These are phyloP conservation scores for Cladosporium sp. DNA, from an alignment of 2,329 filamentous ascomycete genomes.

Conservation along the genomic window DNA sequence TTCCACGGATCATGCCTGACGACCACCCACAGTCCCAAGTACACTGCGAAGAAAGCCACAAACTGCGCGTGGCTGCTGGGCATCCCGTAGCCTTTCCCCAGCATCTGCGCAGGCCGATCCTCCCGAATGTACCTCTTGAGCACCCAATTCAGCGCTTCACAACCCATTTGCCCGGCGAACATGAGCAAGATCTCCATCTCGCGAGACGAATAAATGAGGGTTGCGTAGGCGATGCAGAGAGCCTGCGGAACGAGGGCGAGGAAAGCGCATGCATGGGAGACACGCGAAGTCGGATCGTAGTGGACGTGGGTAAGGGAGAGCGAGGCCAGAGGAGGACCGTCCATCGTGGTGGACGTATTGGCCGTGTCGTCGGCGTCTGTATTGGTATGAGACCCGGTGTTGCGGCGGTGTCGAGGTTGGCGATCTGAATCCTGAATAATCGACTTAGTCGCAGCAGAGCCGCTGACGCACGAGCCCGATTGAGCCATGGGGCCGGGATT, in stretches of 20 bases:
- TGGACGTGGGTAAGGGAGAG: slow-evolving; percentile 93
- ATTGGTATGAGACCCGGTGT: not conserved
- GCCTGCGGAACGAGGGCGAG: slow-evolving; percentile 91
- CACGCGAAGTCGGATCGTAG: slow-evolving; percentile 82
- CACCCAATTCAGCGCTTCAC: slow-evolving; percentile 84
- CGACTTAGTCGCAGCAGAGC: not conserved
- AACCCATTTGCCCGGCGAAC: slow-evolving; percentile 85
- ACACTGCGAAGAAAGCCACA: slow-evolving; percentile 83
- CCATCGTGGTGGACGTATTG: slow-evolving; percentile 32
- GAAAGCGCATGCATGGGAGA: slow-evolving; percentile 88
- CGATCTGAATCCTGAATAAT: not conserved
- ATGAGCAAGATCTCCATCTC: slow-evolving; percentile 85
- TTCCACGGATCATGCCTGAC: slow-evolving; percentile 62
- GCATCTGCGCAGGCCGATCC: slow-evolving; percentile 74
- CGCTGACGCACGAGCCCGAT: not conserved
- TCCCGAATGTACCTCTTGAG: slow-evolving; percentile 91
- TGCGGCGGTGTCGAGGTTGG: not conserved
- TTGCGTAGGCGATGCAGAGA: slow-evolving; percentile 83
- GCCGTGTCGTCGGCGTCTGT: slow-evolving; percentile 4
- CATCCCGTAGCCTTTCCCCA: slow-evolving; percentile 96
- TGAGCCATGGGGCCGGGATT: no score
- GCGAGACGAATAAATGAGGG: slow-evolving; percentile 83
- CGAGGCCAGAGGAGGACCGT: slow-evolving; percentile 58
- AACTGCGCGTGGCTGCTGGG: slow-evolving; percentile 94
- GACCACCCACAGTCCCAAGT: slow-evolving; percentile 77